A percentile compares a stretch with the other conserved stretches of the same genome.
Conservation (phyloP, 2,329 filamentous ascomycete genomes). For the Pseudocercospora musae region DNA sequence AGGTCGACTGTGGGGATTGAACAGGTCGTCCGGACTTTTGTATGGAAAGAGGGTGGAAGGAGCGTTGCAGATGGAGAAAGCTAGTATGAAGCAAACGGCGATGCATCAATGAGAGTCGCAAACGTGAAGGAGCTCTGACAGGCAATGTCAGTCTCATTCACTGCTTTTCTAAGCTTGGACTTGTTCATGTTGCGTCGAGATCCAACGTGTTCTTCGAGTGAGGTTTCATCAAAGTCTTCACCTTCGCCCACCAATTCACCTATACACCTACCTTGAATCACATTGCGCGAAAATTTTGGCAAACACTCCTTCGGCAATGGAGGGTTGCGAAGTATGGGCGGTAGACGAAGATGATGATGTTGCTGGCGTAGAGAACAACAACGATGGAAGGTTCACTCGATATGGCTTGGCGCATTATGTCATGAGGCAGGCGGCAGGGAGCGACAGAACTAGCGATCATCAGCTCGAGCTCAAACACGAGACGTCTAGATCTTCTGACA, state of each 20-base stretch:
- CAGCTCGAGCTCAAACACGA: constrained; percentile 8
- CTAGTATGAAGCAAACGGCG: constrained; percentile 5
- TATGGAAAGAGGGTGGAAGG: background rate
- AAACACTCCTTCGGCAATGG: background rate
- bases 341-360: background rate
- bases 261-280: background rate
- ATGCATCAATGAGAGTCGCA: constrained; percentile 9
- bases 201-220: background rate
- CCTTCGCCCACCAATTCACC: background rate
- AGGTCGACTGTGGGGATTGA: background rate
- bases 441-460: too few species aligned
- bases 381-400: constrained; percentile 3
- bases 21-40: background rate
- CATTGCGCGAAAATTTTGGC: background rate
- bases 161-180: background rate
- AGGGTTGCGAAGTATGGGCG: constrained; percentile 10
- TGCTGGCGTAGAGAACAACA: background rate
- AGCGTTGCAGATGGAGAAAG: background rate
- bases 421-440: constrained; percentile 8
- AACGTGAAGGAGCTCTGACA: background rate
- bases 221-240: background rate
- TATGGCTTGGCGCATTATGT: constrained; percentile 9
- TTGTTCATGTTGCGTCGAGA: background rate
- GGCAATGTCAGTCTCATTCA: constrained; percentile 1
- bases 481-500: background rate